A percentile compares a stretch with the other conserved stretches of the same genome.
Evolutionary conservation across 345 rosid genomes (phyloP).

Genomic region (Salix arbutifolia): DNA sequence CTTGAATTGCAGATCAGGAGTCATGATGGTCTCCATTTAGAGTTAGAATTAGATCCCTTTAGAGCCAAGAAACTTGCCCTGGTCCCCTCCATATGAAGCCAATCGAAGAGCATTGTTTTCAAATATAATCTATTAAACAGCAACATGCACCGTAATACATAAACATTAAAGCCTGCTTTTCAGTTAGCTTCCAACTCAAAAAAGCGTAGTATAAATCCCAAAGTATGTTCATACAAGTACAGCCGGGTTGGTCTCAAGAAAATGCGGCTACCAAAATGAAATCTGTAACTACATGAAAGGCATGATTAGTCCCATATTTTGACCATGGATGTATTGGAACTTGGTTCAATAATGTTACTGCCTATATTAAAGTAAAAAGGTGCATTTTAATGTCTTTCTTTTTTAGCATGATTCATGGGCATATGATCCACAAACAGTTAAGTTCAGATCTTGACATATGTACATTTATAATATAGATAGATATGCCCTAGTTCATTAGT

Average conservation of each 20-base stretch:
- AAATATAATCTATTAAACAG: neutral
- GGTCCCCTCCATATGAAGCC: slow-evolving; percentile 45
- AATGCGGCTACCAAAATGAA: slow-evolving; percentile 52
- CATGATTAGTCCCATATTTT: slow-evolving; percentile 19
- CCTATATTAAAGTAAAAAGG: neutral
- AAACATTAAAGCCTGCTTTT: slow-evolving; percentile 8
- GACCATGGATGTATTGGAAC: neutral
- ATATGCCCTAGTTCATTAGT: neutral
- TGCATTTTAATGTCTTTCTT: slow-evolving; percentile 14
- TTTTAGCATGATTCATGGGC: slow-evolving; percentile 13
- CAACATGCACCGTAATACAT: neutral
- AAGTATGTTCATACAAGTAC: slow-evolving; percentile 20
- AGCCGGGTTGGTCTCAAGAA: slow-evolving; percentile 61
- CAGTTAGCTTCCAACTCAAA: slow-evolving; percentile 32
- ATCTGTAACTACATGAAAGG: slow-evolving; percentile 5
- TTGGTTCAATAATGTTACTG: neutral
- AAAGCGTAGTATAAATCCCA: slow-evolving; percentile 2
- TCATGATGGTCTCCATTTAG: slow-evolving; percentile 10
- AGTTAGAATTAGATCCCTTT: slow-evolving; percentile 2
- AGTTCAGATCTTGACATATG: slow-evolving; percentile 40
- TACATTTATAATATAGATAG: neutral
- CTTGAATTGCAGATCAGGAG: slow-evolving; percentile 1
- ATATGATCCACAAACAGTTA: slow-evolving; percentile 17
- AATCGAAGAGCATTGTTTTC: slow-evolving; percentile 15
- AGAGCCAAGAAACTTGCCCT: slow-evolving; percentile 21